Evolutionary conservation across 2,329 filamentous ascomycete species (phyloP), one percentile per base, ranked within the genome.

Genomic region (Ambrosiella xylebori): DNA sequence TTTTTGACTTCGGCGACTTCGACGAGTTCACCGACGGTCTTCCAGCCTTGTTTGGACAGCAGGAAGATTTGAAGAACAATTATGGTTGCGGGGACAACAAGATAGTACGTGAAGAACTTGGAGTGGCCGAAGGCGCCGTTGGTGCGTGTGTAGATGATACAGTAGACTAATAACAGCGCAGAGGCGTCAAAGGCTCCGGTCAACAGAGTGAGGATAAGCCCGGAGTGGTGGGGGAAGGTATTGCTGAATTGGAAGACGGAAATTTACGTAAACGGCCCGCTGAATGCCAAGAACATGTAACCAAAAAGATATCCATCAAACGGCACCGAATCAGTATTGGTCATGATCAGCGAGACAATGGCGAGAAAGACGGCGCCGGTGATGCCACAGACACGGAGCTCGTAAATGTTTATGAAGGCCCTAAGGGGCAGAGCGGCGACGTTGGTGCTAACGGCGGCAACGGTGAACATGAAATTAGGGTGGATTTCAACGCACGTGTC

Each of bases 381-480:
- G 19, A 89, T 73, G 2, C 86, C 85, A 64, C 85, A 86, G 3
- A 87, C 76, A 58, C 85, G 79, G 12, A 90, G 90, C 1, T 90
- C 90, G 65, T 80, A 90, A 61, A 81, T 77, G 70, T 95, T 90
- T 19, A 95, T 78, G 50, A 95, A 84, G 2, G 87, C 86, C 51
- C 90, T 90, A 9, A 95, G 82, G 1, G 89, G 87, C 6, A 95
- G 75, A 11, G 90, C 89, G 45, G 82, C 87, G 11, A 95, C 85
- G 65, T 95, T 95, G 44, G 89, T 94, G 6, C 80, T 85, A 8
- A 95, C 88, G 12, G 88, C 89, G 11, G 89, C 89, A 45, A 89
- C 78, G 5, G 88, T 94, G 74, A 95, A 95, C 86, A 95, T 95
- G 63, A 95, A 73, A 68, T 95, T 95, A 59, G 95, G 76, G 60